Base-by-base conservation (phyloP, 129 eudicot species). In the Smallanthus sonchifolius region DNA sequence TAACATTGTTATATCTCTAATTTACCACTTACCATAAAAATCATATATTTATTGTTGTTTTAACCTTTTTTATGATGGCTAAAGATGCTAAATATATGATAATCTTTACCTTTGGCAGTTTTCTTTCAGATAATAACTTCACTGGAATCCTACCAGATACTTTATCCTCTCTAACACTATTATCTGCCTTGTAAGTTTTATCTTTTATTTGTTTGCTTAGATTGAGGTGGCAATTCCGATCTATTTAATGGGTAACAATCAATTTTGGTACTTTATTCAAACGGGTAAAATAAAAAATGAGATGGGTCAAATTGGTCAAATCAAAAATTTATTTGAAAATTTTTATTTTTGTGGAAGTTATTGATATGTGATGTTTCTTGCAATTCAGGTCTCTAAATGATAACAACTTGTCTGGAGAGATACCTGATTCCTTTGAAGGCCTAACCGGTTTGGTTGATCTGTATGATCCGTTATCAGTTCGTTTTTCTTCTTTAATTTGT, bases 81-180 rank as follows among this genome's bases (percentile, higher is more conserved):
- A 66, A 65, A 44, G 28, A 68, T 7, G 30, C 74, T 17, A 40
- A 82, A 81, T 54, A 82, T 75, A 70, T 84, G 87, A 84, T 86
- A 36, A 75, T 83, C 77, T 89, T 86, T 86, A 83, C 85, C 83
- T 76, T 79, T 83, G 86, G 84, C 96, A 94, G 98, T 90, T 90
- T 94, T 85, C 98, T 94, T 90, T 85, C 97, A 86, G 97, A 76
- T 78, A 94, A 94, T 80, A 83, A 90, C 70, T 84, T 94, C 20
- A 86, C 84, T 11, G 98, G 98, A 75, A 86, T 69, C 80, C 86
- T 94, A 62, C 98, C 98, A 24, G 82, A 80, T 77, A 81, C 89
- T 65, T 67, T 94, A 68, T 87, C 96, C 24, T 81, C 96, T 67
- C 60, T 88, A 44, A 80, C 76, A 28, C 80, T 75, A 54, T 77